Conservation (phyloP, 169 alveolate species). For the Plasmodium inui region DNA sequence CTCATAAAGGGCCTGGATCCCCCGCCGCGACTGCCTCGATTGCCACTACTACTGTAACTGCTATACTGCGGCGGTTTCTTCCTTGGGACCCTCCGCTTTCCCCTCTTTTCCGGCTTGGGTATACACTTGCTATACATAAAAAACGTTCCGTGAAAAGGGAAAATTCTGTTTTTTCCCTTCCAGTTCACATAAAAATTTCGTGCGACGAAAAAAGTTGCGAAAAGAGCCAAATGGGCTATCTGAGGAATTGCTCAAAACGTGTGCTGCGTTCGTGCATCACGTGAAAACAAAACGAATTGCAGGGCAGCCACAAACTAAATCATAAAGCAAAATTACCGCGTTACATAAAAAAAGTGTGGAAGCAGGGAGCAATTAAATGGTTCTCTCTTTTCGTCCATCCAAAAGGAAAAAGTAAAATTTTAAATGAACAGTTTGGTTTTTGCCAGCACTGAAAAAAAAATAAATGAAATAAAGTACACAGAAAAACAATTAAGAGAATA, state of each 20-base stretch:
- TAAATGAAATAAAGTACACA: not conserved
- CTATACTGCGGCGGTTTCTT: not conserved
- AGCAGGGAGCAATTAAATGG: not conserved
- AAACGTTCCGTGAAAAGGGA: not conserved
- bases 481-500: not conserved
- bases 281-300: slow-evolving; percentile 9
- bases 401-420: not conserved
- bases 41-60: not conserved
- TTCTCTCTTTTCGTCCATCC: slow-evolving; percentile 5
- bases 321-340: not conserved
- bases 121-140: not conserved
- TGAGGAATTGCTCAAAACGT: not conserved
- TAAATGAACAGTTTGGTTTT: not conserved
- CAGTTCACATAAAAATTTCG: not conserved
- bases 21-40: not conserved
- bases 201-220: not conserved
- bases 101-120: not conserved
- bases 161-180: not conserved
- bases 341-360: not conserved
- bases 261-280: not conserved
- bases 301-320: not conserved
- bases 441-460: not conserved
- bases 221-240: not conserved
- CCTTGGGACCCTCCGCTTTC: not conserved
- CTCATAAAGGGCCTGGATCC: not conserved